Conservation (phyloP, 306 rosid genomes). For the Quercus glauca region DNA sequence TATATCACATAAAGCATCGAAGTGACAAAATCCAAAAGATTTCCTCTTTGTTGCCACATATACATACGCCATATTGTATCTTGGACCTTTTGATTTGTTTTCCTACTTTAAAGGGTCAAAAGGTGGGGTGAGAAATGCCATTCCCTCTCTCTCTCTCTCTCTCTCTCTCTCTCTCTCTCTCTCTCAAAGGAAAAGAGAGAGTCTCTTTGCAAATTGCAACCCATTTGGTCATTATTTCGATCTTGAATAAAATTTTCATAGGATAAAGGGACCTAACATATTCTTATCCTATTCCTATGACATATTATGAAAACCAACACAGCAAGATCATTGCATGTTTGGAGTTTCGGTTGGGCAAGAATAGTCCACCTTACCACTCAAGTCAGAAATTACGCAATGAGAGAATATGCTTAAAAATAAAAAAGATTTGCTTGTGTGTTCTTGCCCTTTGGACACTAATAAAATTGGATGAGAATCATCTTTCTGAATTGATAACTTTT, state of each 20-base stretch:
- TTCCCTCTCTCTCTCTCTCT: not conserved
- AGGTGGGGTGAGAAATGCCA: not conserved
- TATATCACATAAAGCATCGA: not conserved
- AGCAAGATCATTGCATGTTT: not conserved
- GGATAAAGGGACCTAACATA: not conserved
- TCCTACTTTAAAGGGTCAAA: not conserved
- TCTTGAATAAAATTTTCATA: not conserved
- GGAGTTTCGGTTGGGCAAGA: not conserved
- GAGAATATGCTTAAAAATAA: not conserved
- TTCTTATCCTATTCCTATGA: conserved; percentile 8
- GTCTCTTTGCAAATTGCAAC: not conserved
- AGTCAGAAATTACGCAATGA: not conserved
- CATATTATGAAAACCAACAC: not conserved
- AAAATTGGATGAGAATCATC: not conserved
- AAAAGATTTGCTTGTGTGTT: too few relatives aligned
- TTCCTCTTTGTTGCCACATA: not conserved
- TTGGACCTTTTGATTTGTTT: not conserved
- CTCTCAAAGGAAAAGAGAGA: not conserved
- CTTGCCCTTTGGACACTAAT: not conserved
- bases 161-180: not conserved
- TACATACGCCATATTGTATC: not conserved
- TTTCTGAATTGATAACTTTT: not conserved
- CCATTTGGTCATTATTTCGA: not conserved
- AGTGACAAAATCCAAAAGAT: not conserved
- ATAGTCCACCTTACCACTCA: not conserved